Base-by-base conservation (phyloP, 2,329 filamentous ascomycete species). In the Trichoderma koningiopsis region DNA sequence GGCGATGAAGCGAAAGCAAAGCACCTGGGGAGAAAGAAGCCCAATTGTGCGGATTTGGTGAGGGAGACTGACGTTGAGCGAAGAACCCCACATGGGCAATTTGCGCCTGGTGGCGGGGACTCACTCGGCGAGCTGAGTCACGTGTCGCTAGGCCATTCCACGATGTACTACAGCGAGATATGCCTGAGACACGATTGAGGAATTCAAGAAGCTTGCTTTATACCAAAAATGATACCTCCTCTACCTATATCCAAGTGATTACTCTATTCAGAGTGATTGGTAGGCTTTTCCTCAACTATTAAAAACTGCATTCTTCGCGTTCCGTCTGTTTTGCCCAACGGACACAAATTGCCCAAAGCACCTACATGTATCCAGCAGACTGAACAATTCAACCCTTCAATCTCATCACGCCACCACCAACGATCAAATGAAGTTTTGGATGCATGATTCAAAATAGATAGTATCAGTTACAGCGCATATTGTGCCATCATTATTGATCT, bases 31-130 rank as follows among this genome's bases (percentile, higher is more conserved):
- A n/a, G 40, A 43, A 43, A 43, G n/a, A 24, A 35, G 5, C 59
- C 53, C 63, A 47, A 63, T 70, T 68, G 53, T 63, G 63, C 57
- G 33, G 40, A 49, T 49, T 31, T 59, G 62, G 37, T 24, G 69
- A 66, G 67, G 58, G 67, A 68, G 68, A 69, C 69, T 71, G 70
- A 71, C 70, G 70, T 71, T 49, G 59, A 37, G 58, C 29, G 49
- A 62, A 47, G 49, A 61, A 43, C 68, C 68, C 63, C 63, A 62
- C 63, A 49, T 70, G 63, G 65, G 47, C 55, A 57, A 57, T 33
- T 57, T 57, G 24, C 49, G 31, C 37, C 22, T 29, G 55, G 59
- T 27, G 52, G 58, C 33, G 52, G 58, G 47, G 56, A 53, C 57
- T 67, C 53, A 67, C 47, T 60, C 66, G 66, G 66, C 66, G 66